Evolutionary conservation across 768 basidiomycete genomes (phyloP).

Genomic region (Mycena alexandri): DNA sequence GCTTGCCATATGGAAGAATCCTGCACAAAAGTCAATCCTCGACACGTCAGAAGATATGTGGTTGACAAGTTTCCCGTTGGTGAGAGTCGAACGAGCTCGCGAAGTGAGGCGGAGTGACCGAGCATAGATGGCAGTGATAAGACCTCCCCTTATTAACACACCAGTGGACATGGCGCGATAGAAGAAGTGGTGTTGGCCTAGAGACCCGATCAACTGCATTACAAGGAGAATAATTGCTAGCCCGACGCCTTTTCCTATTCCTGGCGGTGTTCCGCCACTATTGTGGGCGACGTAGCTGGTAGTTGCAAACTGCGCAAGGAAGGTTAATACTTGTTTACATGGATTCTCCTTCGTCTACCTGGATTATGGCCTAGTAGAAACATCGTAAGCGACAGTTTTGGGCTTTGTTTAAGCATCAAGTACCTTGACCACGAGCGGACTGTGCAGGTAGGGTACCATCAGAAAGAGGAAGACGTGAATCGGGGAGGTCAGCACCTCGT

Average conservation of each 20-base stretch:
- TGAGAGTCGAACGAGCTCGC: conserved; percentile 81
- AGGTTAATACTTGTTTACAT: conserved; percentile 56
- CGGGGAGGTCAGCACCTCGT: conserved; percentile 46
- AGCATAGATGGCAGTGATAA: conserved; percentile 90
- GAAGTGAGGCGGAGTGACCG: conserved; percentile 82
- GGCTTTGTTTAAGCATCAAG: too few relatives aligned
- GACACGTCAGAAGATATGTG: conserved; percentile 95
- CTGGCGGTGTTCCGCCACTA: conserved; percentile 51
- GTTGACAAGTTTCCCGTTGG: conserved; percentile 92
- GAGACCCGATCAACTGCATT: conserved; percentile 75
- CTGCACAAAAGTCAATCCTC: conserved; percentile 88
- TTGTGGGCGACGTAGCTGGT: conserved; percentile 68
- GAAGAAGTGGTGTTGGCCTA: conserved; percentile 87
- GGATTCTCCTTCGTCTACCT: not conserved
- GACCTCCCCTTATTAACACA: conserved; percentile 83
- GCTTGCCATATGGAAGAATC: conserved; percentile 80
- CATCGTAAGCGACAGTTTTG: not conserved
- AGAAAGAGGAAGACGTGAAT: not conserved
- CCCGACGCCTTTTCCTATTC: conserved; percentile 75
- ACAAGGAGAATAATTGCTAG: conserved; percentile 76
- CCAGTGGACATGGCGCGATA: conserved; percentile 81
- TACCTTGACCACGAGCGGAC: conserved; percentile 85
- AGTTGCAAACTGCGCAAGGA: conserved; percentile 74
- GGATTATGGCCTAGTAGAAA: conserved; percentile 33
- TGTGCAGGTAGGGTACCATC: conserved; percentile 34